Conservation (phyloP, 2,329 filamentous ascomycete species). For the Claviceps purpurea region DNA sequence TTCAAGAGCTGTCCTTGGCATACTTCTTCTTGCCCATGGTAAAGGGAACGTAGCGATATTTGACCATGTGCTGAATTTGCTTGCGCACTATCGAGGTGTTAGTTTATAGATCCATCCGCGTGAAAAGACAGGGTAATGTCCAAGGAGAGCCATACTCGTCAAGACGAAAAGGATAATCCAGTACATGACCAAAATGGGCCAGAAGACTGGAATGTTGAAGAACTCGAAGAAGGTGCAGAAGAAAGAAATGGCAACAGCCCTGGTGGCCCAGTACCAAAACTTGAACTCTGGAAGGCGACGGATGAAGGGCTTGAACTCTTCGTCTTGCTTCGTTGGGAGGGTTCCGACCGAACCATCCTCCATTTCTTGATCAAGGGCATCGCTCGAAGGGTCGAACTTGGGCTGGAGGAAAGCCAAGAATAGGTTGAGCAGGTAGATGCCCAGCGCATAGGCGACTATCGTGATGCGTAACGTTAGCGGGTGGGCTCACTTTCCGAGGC, state of each 20-base stretch:
- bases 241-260: constrained; percentile 73
- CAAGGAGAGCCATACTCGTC: constrained; percentile 57
- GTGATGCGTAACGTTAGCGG: background rate
- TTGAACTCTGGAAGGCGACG: constrained; percentile 95
- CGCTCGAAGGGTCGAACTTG: constrained; percentile 96
- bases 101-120: background rate
- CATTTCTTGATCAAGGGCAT: constrained; percentile 82
- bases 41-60: constrained; percentile 96
- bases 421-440: constrained; percentile 96
- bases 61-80: constrained; percentile 99
- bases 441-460: constrained; percentile 86
- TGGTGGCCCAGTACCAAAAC: constrained; percentile 95
- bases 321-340: constrained; percentile 87
- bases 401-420: constrained; percentile 97
- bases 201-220: constrained; percentile 97
- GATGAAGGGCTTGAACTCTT: constrained; percentile 97
- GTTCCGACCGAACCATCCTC: constrained; percentile 76
- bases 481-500: background rate
- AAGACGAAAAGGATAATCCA: constrained; percentile 94
- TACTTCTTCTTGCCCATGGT: constrained; percentile 81
- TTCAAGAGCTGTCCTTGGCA: constrained; percentile 43
- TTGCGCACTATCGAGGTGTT: constrained; percentile 61
- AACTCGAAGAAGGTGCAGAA: constrained; percentile 83
- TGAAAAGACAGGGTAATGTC: background rate
- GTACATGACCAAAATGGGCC: constrained; percentile 96